phyloP scores from a whole-genome alignment of 148 eudicot genomes.

The Diospyros kaki region DNA sequence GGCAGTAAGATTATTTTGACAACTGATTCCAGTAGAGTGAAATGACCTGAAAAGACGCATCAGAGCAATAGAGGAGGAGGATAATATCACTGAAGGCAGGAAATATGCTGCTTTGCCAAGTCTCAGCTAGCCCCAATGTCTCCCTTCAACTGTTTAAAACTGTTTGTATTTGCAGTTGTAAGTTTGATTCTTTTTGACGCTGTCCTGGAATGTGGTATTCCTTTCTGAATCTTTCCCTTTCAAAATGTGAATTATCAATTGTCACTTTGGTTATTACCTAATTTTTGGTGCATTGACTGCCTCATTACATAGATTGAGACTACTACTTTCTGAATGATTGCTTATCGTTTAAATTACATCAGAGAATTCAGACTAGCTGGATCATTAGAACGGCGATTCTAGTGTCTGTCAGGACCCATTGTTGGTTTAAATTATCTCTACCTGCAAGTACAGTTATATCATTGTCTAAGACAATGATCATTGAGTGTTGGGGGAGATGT shows the following conservation, averaged over 20 bases:
- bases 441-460: too few species aligned
- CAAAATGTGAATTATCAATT: not conserved
- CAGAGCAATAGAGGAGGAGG: not conserved
- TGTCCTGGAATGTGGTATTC: not conserved
- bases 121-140: not conserved
- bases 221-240: not conserved
- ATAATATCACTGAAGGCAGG: not conserved
- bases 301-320: too few species aligned
- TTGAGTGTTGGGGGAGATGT: too few species aligned
- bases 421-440: too few species aligned
- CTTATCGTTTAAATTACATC: too few species aligned
- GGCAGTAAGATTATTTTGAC: not conserved
- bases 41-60: not conserved
- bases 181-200: not conserved
- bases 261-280: not conserved
- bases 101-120: constrained; percentile 1
- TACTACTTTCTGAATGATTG: too few species aligned
- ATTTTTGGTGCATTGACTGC: too few species aligned
- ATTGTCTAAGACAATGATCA: too few species aligned
- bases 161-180: not conserved
- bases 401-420: too few species aligned
- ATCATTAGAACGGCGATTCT: too few species aligned
- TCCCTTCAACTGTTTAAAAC: not conserved
- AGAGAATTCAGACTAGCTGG: too few species aligned
- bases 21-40: not conserved